Base-by-base conservation (phyloP, 352 stramenopile genomes). In the Pythium chondricola region DNA sequence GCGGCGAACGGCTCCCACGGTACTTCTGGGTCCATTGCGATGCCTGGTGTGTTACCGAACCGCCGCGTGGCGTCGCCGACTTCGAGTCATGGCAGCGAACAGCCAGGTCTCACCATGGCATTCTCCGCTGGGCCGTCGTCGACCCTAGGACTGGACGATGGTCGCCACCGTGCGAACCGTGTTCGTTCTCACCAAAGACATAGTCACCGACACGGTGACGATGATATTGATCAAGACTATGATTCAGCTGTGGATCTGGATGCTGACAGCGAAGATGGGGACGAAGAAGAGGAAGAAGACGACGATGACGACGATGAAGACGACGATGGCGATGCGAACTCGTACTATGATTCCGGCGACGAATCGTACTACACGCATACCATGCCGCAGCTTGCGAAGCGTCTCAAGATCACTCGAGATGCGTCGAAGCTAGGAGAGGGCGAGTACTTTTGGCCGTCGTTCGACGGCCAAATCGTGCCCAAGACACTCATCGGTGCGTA, bases 401-500 rank as follows among this genome's bases (percentile, higher is more conserved):
- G 78, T 4, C 32, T 77, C 17, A 87, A 85, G 24, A 58, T 87
- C 5, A 67, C 59, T 0, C 44, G 47, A 8, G 48, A 64, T 10
- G 52, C 48, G 1, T 55, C 32, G 8, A 52, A 65, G 22, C n/a
- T 52, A 0, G 33, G 53, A 5, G 68, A 46, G 20, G 49, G 43
- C 6, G 75, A 90, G 43, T 62, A 70, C 39, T 91, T 86, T 44
- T 91, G 76, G 76, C 65, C 71, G 31, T 60, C 71, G 1, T 88
- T 88, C 47, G 76, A 91, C 48, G 67, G 53, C 18, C 48, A 75
- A 37, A 55, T 85, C 14, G 64, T 88, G 45, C 44, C 67, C 17
- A 91, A 91, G 53, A 88, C 67, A 20, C 66, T 91, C 46, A 89
- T 89, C 24, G 78, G 78, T 86, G 54, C 24, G 56, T 16, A 24